phyloP scores from a whole-genome alignment of 2,329 filamentous ascomycete genomes.

The Tolypocladium tropicale region DNA sequence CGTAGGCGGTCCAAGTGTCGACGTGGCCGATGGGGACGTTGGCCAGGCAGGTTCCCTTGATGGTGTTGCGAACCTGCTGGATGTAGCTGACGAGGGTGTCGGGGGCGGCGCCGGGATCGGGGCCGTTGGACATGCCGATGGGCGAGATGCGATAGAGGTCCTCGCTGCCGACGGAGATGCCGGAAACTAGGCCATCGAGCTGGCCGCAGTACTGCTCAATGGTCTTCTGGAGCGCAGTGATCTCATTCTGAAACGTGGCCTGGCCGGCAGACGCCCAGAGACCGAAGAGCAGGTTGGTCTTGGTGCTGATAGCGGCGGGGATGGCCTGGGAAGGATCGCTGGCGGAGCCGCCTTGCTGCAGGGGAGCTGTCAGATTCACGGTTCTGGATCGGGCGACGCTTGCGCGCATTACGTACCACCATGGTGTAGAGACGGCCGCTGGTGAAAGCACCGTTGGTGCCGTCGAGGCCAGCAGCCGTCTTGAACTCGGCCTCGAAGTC shows the following conservation, averaged over 20 bases:
- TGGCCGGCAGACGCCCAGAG: constrained; percentile 70
- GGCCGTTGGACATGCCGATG: constrained; percentile 53
- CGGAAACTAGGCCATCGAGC: constrained; percentile 59
- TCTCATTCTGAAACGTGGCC: constrained; percentile 57
- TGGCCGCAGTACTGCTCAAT: constrained; percentile 56
- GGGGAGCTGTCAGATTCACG: constrained; percentile 9
- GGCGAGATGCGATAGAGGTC: constrained; percentile 73
- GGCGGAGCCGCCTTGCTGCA: constrained; percentile 51
- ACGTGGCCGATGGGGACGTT: constrained; percentile 65
- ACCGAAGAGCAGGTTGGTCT: constrained; percentile 70
- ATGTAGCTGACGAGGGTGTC: constrained; percentile 59
- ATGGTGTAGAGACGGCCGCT: constrained; percentile 68
- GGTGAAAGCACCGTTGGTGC: constrained; percentile 52
- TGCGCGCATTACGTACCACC: constrained; percentile 25
- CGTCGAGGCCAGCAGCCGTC: constrained; percentile 50
- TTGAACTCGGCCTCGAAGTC: constrained; percentile 66
- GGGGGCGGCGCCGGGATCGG: constrained; percentile 53
- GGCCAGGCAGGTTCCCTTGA: constrained; percentile 51
- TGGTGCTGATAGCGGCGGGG: constrained; percentile 70
- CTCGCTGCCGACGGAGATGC: constrained; percentile 80
- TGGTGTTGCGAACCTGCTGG: constrained; percentile 50
- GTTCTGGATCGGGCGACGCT: not conserved
- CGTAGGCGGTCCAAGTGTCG: constrained; percentile 78
- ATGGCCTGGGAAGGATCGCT: constrained; percentile 62
- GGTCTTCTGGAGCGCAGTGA: constrained; percentile 59